Conservation (phyloP, 129 eudicot species). For the Logfia minima region DNA sequence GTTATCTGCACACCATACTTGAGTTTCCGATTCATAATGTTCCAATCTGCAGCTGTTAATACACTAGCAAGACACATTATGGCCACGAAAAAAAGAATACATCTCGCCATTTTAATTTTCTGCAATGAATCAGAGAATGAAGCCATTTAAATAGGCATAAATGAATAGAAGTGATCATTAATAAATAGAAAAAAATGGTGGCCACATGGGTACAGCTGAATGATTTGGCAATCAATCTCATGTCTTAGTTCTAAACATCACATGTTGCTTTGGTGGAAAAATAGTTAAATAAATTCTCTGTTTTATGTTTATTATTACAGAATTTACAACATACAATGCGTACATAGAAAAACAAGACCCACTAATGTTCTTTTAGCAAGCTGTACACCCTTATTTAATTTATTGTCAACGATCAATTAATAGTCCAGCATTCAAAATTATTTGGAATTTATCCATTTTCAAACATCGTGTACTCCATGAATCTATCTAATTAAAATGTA, state of each 20-base stretch:
- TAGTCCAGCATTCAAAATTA: slow-evolving; percentile 3
- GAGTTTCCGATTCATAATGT: slow-evolving; percentile 47
- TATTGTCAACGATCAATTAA: slow-evolving; percentile 24
- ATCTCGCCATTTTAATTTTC: slow-evolving; percentile 38
- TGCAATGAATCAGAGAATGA: not conserved
- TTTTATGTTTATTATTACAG: not conserved
- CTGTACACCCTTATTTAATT: not conserved
- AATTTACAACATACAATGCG: slow-evolving; percentile 4
- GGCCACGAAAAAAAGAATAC: slow-evolving; percentile 17
- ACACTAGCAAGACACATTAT: slow-evolving; percentile 24
- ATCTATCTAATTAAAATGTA: not conserved
- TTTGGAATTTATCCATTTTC: slow-evolving; percentile 1
- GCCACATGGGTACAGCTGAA: slow-evolving; percentile 12
- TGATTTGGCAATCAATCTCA: not conserved
- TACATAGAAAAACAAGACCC: not conserved
- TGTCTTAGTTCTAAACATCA: slow-evolving; percentile 10
- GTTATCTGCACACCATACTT: slow-evolving; percentile 44
- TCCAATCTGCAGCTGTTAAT: slow-evolving; percentile 50
- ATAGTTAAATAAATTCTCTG: not conserved
- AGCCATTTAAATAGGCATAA: slow-evolving; percentile 22
- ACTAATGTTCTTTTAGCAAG: not conserved
- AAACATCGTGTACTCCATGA: slow-evolving; percentile 17
- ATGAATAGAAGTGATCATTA: not conserved
- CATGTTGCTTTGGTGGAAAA: not conserved
- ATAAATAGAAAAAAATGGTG: not conserved